A percentile compares a stretch with the other conserved stretches of the same genome.
Evolutionary conservation across 2,329 filamentous ascomycete genomes (phyloP).

Genomic region (Pestalotiopsis sp.): DNA sequence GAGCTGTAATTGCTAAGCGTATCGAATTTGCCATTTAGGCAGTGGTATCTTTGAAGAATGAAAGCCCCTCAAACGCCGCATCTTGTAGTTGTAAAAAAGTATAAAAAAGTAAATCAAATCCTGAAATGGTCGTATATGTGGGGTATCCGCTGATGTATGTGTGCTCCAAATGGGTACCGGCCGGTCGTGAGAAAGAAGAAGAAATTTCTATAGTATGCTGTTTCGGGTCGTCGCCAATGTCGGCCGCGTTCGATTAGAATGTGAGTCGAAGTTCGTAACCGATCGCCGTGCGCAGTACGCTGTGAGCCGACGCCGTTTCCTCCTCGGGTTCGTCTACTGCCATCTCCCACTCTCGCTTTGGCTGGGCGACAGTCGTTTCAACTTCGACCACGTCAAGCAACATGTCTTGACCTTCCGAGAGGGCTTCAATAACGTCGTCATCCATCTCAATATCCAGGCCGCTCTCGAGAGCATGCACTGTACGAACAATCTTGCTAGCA

Average conservation of each 20-base stretch:
- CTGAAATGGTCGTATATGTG: conserved; percentile 11
- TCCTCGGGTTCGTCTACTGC: conserved; percentile 49
- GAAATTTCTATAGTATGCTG: conserved; percentile 1
- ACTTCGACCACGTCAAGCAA: conserved; percentile 64
- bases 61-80: conserved; percentile 26
- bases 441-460: conserved; percentile 86
- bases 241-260: conserved; percentile 39
- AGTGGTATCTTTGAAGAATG: conserved; percentile 29
- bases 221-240: conserved; percentile 9
- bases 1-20: conserved; percentile 17
- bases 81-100: conserved; percentile 15
- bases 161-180: conserved; percentile 5
- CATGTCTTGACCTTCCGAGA: conserved; percentile 93
- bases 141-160: conserved; percentile 13
- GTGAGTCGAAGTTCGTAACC: conserved; percentile 48
- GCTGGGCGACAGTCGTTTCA: conserved; percentile 33
- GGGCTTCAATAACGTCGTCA: conserved; percentile 81
- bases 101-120: conserved; percentile 9
- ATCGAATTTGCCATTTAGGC: conserved; percentile 23
- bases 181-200: background rate
- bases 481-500: conserved; percentile 67
- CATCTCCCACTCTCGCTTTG: conserved; percentile 66
- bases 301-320: conserved; percentile 33
- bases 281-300: conserved; percentile 30
- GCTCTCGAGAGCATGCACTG: conserved; percentile 71